Evolutionary conservation across 129 eudicot species (phyloP), one percentile per base, ranked within the genome.

Genomic region (Pittosporum tobira): DNA sequence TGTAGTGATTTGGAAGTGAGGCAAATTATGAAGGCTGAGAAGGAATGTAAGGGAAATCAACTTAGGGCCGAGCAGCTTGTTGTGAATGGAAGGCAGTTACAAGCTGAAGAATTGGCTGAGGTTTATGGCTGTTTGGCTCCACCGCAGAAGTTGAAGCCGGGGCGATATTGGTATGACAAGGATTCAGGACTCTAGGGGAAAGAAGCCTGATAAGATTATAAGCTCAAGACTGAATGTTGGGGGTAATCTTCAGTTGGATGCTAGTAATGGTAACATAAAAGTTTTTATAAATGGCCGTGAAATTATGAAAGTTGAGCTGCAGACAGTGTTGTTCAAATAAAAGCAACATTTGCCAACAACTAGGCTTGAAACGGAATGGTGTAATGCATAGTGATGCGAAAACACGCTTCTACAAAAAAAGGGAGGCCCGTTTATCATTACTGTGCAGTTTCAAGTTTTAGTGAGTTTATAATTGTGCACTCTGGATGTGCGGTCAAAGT

Each of bases 361-460:
- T 93, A 44, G 99, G 94, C 14, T 69, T 93, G 57, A 93, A 93
- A 71, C 77, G 99, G 18, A 83, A 70, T 61, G 99, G 99, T 6
- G 68, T 93, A 61, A 93, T 93, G 96, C 99, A 87, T 63, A 84
- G 91, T 66, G 99, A 93, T 66, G 84, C 87, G 75, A 70, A 71
- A 62, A 87, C 96, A 34, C 96, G 99, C 27, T 93, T 87, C 72
- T 81, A 77, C 9, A 15, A 87, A 16, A n/a, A 79, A 55, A 46
- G 94, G 96, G 63, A 87, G 76, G 51, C 96, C 99, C 37, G 34
- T 84, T 63, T 93, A 78, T 73, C 99, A 93, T 57, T 81, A 93
- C 63, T 87, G 99, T 64, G 99, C 96, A 23, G 99, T 93, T 62
- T 93, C 99, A 47, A 93, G 99, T 73, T 93, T 93, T 74, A 81